phyloP scores from a whole-genome alignment of 2,329 filamentous ascomycete species.

The Fusarium dlaminii region DNA sequence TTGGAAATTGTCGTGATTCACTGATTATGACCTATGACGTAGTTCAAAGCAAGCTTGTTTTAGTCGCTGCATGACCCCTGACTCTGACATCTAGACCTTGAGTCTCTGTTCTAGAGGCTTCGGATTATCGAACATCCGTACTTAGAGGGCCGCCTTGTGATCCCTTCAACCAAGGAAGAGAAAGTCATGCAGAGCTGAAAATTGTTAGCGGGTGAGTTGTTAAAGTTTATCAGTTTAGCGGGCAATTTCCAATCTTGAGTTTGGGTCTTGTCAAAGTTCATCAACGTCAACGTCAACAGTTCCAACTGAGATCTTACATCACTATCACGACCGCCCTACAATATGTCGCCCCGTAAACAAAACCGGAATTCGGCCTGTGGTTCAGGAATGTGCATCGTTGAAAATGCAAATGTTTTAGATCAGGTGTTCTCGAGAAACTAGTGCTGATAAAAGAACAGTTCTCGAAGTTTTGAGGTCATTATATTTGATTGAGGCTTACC shows the following conservation, averaged over 20 bases:
- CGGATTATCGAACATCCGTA: background rate
- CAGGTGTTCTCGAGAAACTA: background rate
- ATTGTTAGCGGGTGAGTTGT: background rate
- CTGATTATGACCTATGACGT: conserved; percentile 25
- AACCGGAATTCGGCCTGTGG: background rate
- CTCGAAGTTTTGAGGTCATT: background rate
- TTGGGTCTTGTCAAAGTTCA: background rate
- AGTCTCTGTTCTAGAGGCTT: background rate
- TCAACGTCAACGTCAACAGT: background rate
- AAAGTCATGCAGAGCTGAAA: background rate
- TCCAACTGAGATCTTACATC: background rate
- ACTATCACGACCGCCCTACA: background rate
- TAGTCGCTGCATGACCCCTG: conserved; percentile 17
- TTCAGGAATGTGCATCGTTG: background rate
- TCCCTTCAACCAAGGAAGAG: background rate
- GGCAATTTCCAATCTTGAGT: background rate
- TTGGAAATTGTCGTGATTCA: conserved; percentile 31
- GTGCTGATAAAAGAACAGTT: background rate
- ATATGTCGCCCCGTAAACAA: background rate
- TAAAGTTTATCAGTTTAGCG: background rate
- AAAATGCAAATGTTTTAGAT: background rate
- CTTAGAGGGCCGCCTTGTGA: background rate
- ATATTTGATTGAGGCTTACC: background rate
- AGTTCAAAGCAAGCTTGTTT: conserved; percentile 29
- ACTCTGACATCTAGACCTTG: background rate